Base-by-base conservation (phyloP, 2,329 filamentous ascomycete genomes). In the Colletotrichum abscissum region DNA sequence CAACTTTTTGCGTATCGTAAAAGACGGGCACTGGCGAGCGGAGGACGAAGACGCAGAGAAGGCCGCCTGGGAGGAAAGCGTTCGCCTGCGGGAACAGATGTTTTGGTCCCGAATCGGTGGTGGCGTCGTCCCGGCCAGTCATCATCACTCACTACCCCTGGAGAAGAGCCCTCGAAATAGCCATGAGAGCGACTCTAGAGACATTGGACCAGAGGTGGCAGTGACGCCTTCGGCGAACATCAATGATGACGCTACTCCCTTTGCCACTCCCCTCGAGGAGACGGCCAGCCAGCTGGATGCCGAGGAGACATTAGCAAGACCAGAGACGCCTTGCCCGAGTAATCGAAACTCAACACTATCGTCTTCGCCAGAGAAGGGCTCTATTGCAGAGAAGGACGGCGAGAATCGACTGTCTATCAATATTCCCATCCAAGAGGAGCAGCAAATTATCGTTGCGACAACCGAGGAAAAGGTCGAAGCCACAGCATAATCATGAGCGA, bases 71-170 rank as follows among this genome's bases (percentile, higher is more conserved):
- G 96, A 98, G 80, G 97, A 99, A 85, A 95, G 95, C 70, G 93
- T 98, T 12, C 91, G 93, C 35, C 84, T 98, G 60, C 89, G 97
- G 63, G 97, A 99, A 81, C 92, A 96, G 77, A 98, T 99, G 93
- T 99, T 99, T 81, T 99, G 97, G 97, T 91, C 94, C 63, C 90
- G 97, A 68, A 91, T 99, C 65, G 96, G 96, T 30, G 97, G 95
- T 33, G 97, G 97, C 16, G 95, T 99, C 2, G 85, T 98, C 14
- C 97, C 96, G 1, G 86, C 89, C 11, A 78, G 78, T 12, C 83
- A 83, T 28, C 75, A 78, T 5, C 42, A 49, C 69, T 76, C 6
- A n/a, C 59, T 72, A 71, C 75, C 33, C 30, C 26, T 49, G 5
- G 76, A 75, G 8, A 74, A 73, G 42, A 74, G 74, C 52, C 70